Evolutionary conservation across 78 protist genomes (phyloP), one percentile per base, ranked within the genome.

Genomic region (Dictyostelium firmibasis): DNA sequence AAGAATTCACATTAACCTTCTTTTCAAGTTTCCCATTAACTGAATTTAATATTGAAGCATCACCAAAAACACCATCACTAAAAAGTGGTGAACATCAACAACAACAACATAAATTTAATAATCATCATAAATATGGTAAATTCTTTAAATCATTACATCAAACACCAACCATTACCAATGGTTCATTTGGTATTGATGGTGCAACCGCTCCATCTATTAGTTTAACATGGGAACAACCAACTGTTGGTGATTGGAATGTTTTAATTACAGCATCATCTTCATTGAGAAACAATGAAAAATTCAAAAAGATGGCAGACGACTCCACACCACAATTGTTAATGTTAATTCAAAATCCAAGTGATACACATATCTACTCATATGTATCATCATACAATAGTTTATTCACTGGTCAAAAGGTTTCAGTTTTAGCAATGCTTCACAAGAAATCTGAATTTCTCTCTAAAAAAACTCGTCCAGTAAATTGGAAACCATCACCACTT

Each of bases 111-210:
- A 18, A 53, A 25, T 23, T 4, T 9, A 81, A 50, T 53, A 85
- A 75, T 6, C 67, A 53, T 16, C 44, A 18, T 72, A 9, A 10
- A 27, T 16, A 13, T 6, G n/a, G 7, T n/a, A 38, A 23, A 25
- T 0, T 77, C 4, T 18, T 76, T 9, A 64, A 29, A 29, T 14
- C 38, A 16, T 20, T 27, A 11, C 14, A 23, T 27, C 75, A 31
- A 72, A 41, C 53, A 27, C 86, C 86, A 76, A 31, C 41, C 72
- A 60, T 81, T 50, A 43, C 82, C 0, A 44, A 78, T 33, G 82
- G 94, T 11, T 50, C 72, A 20, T 81, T 89, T 89, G 94, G 94
- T 50, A 53, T 89, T 67, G 94, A 89, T 44, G 94, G 94, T 14
- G 75, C 41, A 33, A 75, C 53, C 2, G 25, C 83, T 8, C 87